These are phyloP conservation scores for Trametes cubensis DNA, from an alignment of 768 basidiomycete genomes.

Conservation along the genomic window DNA sequence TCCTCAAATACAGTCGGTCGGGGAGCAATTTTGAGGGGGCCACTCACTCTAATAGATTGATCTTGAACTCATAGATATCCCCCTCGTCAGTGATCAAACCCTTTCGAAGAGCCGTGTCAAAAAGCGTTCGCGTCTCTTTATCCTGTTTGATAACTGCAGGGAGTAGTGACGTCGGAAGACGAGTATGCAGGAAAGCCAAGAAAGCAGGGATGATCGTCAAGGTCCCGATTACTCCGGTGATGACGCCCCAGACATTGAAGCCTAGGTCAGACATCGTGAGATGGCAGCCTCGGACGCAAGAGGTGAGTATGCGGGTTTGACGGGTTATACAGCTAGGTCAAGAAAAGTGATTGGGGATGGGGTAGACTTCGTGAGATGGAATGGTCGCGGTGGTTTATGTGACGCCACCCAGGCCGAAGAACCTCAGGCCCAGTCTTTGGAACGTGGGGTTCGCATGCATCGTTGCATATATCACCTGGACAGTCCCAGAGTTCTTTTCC, in stretches of 20 bases:
- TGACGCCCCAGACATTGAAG: slow-evolving; percentile 11
- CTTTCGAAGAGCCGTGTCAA: too few species aligned
- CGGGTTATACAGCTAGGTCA: too few species aligned
- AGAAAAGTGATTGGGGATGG: too few species aligned
- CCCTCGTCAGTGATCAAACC: too few species aligned
- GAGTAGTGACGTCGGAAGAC: not conserved
- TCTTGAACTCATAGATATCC: too few species aligned
- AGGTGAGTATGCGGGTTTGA: not conserved
- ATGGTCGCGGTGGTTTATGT: too few species aligned
- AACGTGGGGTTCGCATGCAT: not conserved
- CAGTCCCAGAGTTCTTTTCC: not conserved
- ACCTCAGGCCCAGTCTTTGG: not conserved
- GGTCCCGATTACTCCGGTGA: slow-evolving; percentile 7
- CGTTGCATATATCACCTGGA: not conserved
- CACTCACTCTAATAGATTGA: not conserved
- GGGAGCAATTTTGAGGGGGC: not conserved
- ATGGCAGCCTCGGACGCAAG: too few species aligned
- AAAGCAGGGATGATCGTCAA: not conserved
- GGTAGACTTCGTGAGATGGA: too few species aligned
- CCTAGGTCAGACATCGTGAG: not conserved
- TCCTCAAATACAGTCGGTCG: too few species aligned
- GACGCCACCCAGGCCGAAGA: not conserved
- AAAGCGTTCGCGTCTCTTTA: not conserved
- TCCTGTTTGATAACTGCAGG: not conserved
- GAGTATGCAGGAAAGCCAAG: not conserved